phyloP scores from a whole-genome alignment of 2,329 filamentous ascomycete species.

The Fusarium sp. region DNA sequence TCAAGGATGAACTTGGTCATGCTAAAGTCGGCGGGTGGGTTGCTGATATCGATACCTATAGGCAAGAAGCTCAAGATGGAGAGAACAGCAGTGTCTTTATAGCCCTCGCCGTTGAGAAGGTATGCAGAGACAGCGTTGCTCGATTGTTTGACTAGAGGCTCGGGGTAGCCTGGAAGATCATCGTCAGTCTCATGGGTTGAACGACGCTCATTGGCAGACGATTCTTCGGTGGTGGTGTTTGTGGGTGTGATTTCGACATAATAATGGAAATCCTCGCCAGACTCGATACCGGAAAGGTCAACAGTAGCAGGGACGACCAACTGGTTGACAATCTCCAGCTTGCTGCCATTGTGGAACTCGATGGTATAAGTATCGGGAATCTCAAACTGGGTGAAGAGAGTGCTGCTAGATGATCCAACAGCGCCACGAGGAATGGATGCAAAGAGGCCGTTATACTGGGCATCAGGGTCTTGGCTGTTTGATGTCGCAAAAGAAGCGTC shows the following conservation, averaged over 20 bases:
- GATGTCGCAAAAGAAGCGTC: constrained; percentile 23
- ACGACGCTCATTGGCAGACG: constrained; percentile 16
- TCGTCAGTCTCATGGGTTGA: background rate
- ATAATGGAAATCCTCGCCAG: constrained; percentile 36
- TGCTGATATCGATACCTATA: constrained; percentile 5
- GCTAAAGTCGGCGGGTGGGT: background rate
- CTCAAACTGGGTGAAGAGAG: constrained; percentile 28
- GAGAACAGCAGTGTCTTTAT: constrained; percentile 37
- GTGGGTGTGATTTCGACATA: constrained; percentile 25
- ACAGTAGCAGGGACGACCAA: constrained; percentile 18
- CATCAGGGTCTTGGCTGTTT: constrained; percentile 38
- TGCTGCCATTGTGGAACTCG: constrained; percentile 35
- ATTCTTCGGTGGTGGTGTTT: constrained; percentile 5
- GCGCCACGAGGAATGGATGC: constrained; percentile 20
- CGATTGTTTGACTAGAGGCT: constrained; percentile 29
- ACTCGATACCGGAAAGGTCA: constrained; percentile 32
- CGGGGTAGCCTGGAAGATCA: constrained; percentile 19
- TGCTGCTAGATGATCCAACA: constrained; percentile 1
- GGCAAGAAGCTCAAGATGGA: constrained; percentile 39
- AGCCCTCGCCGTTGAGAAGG: constrained; percentile 29
- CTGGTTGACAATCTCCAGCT: constrained; percentile 15
- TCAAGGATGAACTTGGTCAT: constrained; percentile 29
- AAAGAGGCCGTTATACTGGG: constrained; percentile 39
- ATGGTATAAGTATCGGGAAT: constrained; percentile 38
- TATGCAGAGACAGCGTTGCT: constrained; percentile 25